These are phyloP conservation scores for Theobroma cacao DNA, from an alignment of 345 rosid species.

Conservation along the genomic window DNA sequence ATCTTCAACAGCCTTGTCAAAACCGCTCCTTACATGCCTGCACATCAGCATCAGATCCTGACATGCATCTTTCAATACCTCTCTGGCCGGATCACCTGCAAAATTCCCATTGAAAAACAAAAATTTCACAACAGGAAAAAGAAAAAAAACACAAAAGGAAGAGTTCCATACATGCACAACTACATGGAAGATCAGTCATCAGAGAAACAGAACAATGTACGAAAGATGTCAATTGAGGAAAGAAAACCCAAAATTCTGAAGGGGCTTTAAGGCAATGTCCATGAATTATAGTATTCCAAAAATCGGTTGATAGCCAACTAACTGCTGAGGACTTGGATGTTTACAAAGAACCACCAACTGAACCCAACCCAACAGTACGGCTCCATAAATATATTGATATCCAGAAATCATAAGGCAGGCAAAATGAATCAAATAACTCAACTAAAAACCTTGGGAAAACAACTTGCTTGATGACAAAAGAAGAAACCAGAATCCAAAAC, in stretches of 20 bases:
- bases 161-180: neutral
- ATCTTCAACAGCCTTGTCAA: constrained; percentile 56
- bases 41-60: constrained; percentile 80
- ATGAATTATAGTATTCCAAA: neutral
- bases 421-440: neutral
- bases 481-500: neutral
- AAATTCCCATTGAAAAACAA: constrained; percentile 9
- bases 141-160: no score
- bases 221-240: neutral
- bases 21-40: constrained; percentile 66
- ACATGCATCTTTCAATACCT: constrained; percentile 76
- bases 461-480: neutral
- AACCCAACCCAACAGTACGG: neutral
- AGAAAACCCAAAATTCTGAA: neutral
- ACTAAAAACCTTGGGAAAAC: neutral
- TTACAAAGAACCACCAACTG: neutral
- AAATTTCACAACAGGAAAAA: neutral
- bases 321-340: neutral
- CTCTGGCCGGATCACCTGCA: constrained; percentile 81
- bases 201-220: neutral
- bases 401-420: neutral
- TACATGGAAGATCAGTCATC: neutral
- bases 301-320: neutral
- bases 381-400: neutral
- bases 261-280: neutral